Conservation (phyloP, 2,329 filamentous ascomycete genomes). For the Huntiella bhutanensis region DNA sequence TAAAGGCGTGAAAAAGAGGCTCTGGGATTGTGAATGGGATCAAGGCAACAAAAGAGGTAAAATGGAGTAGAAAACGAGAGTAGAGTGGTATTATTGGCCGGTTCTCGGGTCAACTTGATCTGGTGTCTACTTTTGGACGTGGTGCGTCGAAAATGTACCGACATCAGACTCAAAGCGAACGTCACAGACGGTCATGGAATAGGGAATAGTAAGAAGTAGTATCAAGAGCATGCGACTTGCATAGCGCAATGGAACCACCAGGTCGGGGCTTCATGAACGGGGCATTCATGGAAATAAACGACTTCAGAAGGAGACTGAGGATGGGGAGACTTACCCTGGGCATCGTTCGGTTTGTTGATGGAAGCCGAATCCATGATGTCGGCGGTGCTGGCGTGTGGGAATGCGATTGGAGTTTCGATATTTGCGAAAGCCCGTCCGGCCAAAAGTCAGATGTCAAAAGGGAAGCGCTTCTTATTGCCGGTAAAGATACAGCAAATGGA, state of each 20-base stretch:
- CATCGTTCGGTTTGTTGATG: constrained; percentile 7
- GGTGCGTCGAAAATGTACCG: background rate
- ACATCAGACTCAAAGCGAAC: no score
- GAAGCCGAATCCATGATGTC: constrained; percentile 1
- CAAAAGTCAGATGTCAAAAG: background rate
- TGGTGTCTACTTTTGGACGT: no score
- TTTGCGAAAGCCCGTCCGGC: background rate
- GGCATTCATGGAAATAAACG: background rate
- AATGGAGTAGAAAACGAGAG: background rate
- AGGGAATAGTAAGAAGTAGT: background rate
- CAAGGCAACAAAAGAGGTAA: background rate
- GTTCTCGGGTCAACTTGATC: no score
- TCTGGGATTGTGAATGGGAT: background rate
- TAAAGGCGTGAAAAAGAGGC: no score
- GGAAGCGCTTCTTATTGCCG: no score
- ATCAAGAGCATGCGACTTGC: background rate
- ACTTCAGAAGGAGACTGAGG: background rate
- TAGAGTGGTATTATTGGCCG: no score
- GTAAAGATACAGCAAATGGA: no score
- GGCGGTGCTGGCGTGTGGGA: background rate
- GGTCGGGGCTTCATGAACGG: background rate
- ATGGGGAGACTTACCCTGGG: constrained; percentile 11
- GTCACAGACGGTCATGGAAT: no score
- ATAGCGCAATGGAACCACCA: background rate
- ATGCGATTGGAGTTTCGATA: background rate